A percentile compares a stretch with the other conserved stretches of the same genome.
Evolutionary conservation across 169 alveolate genomes (phyloP).

Genomic region (Cryptosporidium baileyi): DNA sequence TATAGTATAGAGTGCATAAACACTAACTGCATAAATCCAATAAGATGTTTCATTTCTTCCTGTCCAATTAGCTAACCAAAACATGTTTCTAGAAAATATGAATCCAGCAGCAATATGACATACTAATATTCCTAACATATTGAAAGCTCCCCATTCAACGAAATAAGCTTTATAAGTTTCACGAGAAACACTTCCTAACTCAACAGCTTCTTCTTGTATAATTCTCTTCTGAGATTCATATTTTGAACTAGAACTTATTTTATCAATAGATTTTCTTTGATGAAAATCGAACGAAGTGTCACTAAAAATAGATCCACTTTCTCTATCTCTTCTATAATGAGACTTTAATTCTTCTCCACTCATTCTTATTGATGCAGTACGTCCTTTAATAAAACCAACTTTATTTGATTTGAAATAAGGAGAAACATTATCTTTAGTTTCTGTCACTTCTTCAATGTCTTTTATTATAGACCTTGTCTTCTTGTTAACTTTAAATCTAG

Average conservation of each 20-base stretch:
- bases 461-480: neutral
- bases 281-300: slow-evolving; percentile 16
- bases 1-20: neutral
- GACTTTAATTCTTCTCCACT: slow-evolving; percentile 51
- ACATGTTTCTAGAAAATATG: slow-evolving; percentile 23
- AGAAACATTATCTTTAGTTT: neutral
- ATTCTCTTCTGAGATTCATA: neutral
- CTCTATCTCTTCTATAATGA: slow-evolving; percentile 18
- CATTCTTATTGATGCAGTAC: slow-evolving; percentile 55
- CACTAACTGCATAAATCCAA: neutral
- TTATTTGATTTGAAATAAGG: neutral
- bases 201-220: slow-evolving; percentile 18
- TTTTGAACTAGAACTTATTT: neutral
- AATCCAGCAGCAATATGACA: slow-evolving; percentile 38
- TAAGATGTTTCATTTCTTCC: neutral
- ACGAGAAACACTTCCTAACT: slow-evolving; percentile 42
- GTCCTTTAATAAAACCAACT: slow-evolving; percentile 41
- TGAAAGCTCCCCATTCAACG: slow-evolving; percentile 35
- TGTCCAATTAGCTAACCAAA: slow-evolving; percentile 68
- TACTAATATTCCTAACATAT: slow-evolving; percentile 27
- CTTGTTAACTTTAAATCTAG: no score
- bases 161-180: slow-evolving; percentile 28
- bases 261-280: neutral
- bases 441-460: neutral
- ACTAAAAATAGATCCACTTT: slow-evolving; percentile 46